These are phyloP conservation scores for Neurospora pannonica DNA, from an alignment of 495 filamentous ascomycete genomes.

Conservation along the genomic window DNA sequence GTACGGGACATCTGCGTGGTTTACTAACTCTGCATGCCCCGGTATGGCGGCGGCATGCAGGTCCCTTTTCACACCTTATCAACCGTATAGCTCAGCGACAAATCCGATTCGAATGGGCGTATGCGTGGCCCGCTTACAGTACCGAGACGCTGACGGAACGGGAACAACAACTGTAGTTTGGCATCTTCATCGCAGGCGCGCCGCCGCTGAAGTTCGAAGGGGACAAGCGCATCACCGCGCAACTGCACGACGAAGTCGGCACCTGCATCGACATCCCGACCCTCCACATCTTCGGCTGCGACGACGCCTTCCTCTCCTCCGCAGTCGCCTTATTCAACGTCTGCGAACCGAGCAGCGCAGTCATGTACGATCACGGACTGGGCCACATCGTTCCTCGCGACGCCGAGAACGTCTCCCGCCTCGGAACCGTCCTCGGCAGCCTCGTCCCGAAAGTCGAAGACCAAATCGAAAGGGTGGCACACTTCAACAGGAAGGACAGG, in stretches of 20 bases:
- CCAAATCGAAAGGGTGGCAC: neutral
- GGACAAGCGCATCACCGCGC: slow-evolving; percentile 21
- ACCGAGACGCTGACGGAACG: neutral
- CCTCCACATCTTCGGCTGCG: slow-evolving; percentile 46
- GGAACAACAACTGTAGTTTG: slow-evolving; percentile 24
- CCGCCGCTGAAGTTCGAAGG: slow-evolving; percentile 37
- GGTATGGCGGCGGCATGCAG: too few species aligned
- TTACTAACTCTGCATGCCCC: neutral
- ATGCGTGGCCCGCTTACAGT: neutral
- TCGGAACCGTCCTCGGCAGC: slow-evolving; percentile 24
- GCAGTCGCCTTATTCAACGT: slow-evolving; percentile 48
- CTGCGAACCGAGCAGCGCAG: slow-evolving; percentile 39
- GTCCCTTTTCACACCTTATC: too few species aligned
- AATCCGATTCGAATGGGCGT: too few species aligned
- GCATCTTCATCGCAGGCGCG: slow-evolving; percentile 45
- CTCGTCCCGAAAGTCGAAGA: slow-evolving; percentile 23
- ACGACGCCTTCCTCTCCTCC: slow-evolving; percentile 44
- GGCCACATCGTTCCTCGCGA: slow-evolving; percentile 47
- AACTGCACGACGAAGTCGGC: slow-evolving; percentile 38
- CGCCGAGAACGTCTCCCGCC: slow-evolving; percentile 33
- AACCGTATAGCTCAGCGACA: too few species aligned
- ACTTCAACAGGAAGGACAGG: neutral
- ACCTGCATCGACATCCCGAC: slow-evolving; percentile 42
- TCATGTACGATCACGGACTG: slow-evolving; percentile 47
- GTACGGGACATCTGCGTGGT: neutral